Conservation (phyloP, 768 basidiomycete species). For the Mycena vulgaris region DNA sequence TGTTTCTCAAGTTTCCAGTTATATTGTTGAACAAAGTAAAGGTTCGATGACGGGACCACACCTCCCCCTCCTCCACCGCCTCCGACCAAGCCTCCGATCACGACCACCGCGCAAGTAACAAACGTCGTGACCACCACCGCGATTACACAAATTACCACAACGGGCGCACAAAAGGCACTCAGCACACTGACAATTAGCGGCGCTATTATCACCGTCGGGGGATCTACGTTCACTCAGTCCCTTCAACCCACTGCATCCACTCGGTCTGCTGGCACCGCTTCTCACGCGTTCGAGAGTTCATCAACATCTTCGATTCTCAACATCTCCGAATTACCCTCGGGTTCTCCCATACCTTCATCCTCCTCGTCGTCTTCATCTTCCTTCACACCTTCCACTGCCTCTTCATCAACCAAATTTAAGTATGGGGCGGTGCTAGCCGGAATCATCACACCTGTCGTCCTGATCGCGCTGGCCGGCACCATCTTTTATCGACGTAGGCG, state of each 20-base stretch:
- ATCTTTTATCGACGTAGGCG: slow-evolving; percentile 3
- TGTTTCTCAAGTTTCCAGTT: too few species aligned
- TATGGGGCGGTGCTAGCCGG: not conserved
- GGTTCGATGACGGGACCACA: too few species aligned
- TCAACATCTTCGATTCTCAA: not conserved
- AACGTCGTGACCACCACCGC: slow-evolving; percentile 1
- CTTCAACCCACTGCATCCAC: not conserved
- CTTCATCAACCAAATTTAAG: not conserved
- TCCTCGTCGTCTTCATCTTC: too few species aligned
- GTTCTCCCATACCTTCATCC: too few species aligned
- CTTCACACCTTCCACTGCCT: too few species aligned
- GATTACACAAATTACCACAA: not conserved
- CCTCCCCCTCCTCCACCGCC: not conserved
- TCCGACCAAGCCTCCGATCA: not conserved
- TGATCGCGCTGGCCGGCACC: not conserved
- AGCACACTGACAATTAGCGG: not conserved
- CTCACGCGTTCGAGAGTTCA: not conserved
- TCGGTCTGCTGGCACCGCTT: too few species aligned
- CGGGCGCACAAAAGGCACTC: not conserved
- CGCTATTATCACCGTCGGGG: not conserved
- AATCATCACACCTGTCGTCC: not conserved
- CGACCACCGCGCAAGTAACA: not conserved
- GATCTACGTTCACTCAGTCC: too few species aligned
- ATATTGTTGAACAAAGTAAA: too few species aligned
- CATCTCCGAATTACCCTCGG: too few species aligned